phyloP scores from a whole-genome alignment of 768 basidiomycete species.

The Mycena latifolia region DNA sequence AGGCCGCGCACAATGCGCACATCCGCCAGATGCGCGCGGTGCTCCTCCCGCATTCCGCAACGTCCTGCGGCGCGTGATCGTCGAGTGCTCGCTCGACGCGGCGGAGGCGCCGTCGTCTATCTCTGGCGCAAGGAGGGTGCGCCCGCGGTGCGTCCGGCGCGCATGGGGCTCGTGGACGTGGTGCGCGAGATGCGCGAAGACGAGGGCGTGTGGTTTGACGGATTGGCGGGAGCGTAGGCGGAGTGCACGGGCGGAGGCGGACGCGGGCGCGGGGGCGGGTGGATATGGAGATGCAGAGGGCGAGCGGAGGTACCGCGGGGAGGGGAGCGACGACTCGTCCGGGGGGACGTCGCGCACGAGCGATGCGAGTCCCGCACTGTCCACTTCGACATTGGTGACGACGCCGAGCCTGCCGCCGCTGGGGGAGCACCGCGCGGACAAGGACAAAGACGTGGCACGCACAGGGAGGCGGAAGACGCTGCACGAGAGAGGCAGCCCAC shows the following conservation, averaged over 20 bases:
- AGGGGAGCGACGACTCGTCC: conserved; percentile 62
- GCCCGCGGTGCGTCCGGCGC: conserved; percentile 58
- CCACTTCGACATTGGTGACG: conserved; percentile 81
- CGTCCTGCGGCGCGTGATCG: conserved; percentile 47
- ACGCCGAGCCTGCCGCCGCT: conserved; percentile 80
- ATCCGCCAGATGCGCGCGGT: conserved; percentile 71
- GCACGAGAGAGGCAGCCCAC: conserved; percentile 29
- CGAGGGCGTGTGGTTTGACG: conserved; percentile 79
- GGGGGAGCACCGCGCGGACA: conserved; percentile 41
- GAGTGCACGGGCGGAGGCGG: conserved; percentile 48
- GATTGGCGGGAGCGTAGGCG: conserved; percentile 71
- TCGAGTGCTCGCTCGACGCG: conserved; percentile 66
- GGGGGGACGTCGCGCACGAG: conserved; percentile 57
- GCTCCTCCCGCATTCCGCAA: conserved; percentile 77
- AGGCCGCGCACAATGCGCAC: conserved; percentile 70
- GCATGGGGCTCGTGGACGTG: conserved; percentile 74
- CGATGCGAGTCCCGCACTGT: conserved; percentile 79
- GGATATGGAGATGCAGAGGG: conserved; percentile 38
- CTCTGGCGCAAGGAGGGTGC: background rate
- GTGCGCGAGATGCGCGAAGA: conserved; percentile 67
- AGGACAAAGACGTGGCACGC: conserved; percentile 51
- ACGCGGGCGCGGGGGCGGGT: too few species aligned
- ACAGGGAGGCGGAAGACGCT: background rate
- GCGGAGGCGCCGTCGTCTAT: background rate
- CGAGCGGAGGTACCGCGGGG: conserved; percentile 13